Evolutionary conservation across 2,329 filamentous ascomycete species (phyloP), one percentile per base, ranked within the genome.

Genomic region (Fusarium sp.): DNA sequence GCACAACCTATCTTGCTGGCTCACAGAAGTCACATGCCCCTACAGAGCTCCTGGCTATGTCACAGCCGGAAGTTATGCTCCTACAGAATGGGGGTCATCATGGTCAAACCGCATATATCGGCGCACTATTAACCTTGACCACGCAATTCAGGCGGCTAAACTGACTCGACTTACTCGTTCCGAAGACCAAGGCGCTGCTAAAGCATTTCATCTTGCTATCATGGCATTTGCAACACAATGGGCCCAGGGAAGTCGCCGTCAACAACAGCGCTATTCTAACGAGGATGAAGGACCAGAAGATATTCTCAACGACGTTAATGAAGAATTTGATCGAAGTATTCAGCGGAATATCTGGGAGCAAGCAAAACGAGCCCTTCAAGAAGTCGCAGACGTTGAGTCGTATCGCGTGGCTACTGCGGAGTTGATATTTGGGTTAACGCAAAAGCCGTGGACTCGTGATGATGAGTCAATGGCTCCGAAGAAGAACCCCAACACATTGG

Each of bases 341-440:
- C 81, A 82, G 40, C 73, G 75, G 3, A 66, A 77, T 4, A 73
- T 83, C 6, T 83, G 81, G 81, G 78, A 78, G 20, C 80, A 81
- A 55, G 80, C 81, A 0, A 77, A 77, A 23, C 70, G 60, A n/a
- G 77, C 78, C 2, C 60, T 83, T 2, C 75, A 81, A 12, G 78
- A 82, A 1, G 78, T 79, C 3, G 55, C 77, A 0, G 76, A 79
- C 15, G 55, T 83, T 7, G 80, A 83, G 42, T 81, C 79, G 3
- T 83, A 80, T 58, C 76, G 78, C 18, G 76, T 82, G 5, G 80
- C 77, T 0, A 81, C 80, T 32, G 81, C 81, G 1, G 81, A 83
- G 59, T 42, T 83, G 9, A 78, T 83, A 20, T 81, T 83, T 56
- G 77, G 81, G 5, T 40, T 82, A 15, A 80, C 81, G 0, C 81